Evolutionary conservation across 176 grass and related monocot species (phyloP).

Genomic region (Juncus inflexus): DNA sequence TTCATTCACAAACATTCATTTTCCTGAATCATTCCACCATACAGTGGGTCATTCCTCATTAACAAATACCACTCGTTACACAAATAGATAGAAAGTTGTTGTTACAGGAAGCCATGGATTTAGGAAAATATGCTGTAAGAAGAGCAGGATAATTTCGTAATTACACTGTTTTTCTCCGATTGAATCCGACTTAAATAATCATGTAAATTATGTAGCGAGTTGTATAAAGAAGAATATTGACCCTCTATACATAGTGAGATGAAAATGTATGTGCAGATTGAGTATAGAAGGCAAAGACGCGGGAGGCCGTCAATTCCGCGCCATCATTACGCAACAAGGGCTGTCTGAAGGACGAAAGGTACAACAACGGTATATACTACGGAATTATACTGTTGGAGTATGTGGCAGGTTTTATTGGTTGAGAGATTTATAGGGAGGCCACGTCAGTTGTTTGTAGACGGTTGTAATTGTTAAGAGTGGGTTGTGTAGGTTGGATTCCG

Average conservation of each 20-base stretch:
- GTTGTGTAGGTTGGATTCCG: neutral
- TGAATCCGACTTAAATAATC: no score
- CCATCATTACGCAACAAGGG: slow-evolving; percentile 20
- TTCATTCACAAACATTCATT: neutral
- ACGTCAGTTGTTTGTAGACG: neutral
- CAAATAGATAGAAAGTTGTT: neutral
- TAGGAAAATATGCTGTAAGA: neutral
- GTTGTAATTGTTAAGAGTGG: neutral
- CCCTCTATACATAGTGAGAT: no score
- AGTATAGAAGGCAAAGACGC: no score
- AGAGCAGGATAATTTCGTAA: no score
- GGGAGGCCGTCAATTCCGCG: slow-evolving; percentile 33
- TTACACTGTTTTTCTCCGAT: no score
- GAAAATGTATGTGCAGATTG: no score
- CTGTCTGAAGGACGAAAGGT: slow-evolving; percentile 4
- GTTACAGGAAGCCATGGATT: neutral
- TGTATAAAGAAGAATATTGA: no score
- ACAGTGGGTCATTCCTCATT: neutral
- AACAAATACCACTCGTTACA: neutral
- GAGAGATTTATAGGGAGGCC: neutral
- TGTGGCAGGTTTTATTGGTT: no score
- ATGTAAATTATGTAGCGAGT: no score
- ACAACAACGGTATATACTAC: neutral
- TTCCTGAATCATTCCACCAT: neutral
- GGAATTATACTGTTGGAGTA: no score